phyloP scores from a whole-genome alignment of 345 rosid genomes.

The Eucalyptus curtisii region DNA sequence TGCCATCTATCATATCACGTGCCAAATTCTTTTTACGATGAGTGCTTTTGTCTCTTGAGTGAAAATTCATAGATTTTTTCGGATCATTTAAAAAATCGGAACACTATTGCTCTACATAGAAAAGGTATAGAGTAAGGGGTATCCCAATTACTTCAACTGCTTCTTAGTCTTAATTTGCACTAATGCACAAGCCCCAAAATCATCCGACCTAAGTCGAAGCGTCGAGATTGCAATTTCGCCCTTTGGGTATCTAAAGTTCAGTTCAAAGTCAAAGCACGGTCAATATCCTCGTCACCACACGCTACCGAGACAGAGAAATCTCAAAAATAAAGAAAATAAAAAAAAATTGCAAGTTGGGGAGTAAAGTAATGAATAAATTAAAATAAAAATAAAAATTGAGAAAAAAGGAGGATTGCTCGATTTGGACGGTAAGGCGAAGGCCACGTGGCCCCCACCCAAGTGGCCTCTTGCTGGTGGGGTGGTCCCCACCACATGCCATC shows the following conservation, averaged over 20 bases:
- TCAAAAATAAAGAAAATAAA: fast-evolving
- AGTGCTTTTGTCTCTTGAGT: not conserved
- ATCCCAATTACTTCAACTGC: not conserved
- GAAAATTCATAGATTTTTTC: not conserved
- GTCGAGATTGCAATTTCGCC: not conserved
- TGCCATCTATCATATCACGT: fast-evolving
- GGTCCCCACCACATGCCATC: not conserved
- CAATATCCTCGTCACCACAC: not conserved
- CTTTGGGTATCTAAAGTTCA: not conserved
- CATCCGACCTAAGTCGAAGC: not conserved
- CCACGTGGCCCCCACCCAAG: not conserved
- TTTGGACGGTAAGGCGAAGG: not conserved
- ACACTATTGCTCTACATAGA: fast-evolving
- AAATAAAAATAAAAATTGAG: too few species aligned
- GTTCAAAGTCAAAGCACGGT: not conserved
- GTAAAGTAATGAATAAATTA: not conserved
- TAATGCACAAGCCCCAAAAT: not conserved
- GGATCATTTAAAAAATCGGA: not conserved
- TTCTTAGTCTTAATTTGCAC: not conserved
- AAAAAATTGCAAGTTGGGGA: not conserved
- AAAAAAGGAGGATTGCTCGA: not conserved
- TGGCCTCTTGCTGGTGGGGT: not conserved
- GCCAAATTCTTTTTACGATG: fast-evolving
- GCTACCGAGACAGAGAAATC: not conserved
- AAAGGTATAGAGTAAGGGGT: not conserved